Conservation (phyloP, 2,329 filamentous ascomycete species). For the Pestalotiopsis sp. region DNA sequence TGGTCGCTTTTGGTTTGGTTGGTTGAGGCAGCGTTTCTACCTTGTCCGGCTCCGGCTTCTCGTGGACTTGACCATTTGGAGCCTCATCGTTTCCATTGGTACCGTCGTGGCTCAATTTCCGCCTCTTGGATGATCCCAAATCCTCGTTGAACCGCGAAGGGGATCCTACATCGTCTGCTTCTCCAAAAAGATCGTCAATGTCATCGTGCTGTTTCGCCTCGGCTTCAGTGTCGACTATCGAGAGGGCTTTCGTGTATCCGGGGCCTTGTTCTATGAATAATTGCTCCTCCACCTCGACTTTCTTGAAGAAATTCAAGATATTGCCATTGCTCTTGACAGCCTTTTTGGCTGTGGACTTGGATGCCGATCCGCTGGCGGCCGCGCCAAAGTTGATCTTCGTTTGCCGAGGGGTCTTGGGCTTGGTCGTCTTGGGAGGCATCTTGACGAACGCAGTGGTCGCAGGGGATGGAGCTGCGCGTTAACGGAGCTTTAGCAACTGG, state of each 20-base stretch:
- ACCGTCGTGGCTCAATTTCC: slow-evolving; percentile 37
- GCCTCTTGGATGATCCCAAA: slow-evolving; percentile 39
- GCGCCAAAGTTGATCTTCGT: slow-evolving; percentile 31
- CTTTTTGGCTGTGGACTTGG: slow-evolving; percentile 28
- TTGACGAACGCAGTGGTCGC: background rate
- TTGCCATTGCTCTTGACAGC: slow-evolving; percentile 57
- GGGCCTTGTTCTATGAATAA: slow-evolving; percentile 51
- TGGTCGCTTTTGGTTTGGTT: slow-evolving; percentile 25
- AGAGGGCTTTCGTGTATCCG: background rate
- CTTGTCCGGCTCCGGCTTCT: slow-evolving; percentile 10
- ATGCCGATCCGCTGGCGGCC: slow-evolving; percentile 15
- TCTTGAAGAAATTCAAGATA: slow-evolving; percentile 77
- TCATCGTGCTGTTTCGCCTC: slow-evolving; percentile 23
- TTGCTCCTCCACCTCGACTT: slow-evolving; percentile 61
- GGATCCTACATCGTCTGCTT: slow-evolving; percentile 27
- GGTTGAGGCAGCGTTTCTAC: slow-evolving; percentile 12
- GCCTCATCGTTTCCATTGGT: slow-evolving; percentile 8
- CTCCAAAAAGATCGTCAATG: slow-evolving; percentile 35
- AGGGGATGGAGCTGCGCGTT: background rate
- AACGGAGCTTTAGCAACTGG: background rate
- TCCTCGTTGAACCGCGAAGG: slow-evolving; percentile 41
- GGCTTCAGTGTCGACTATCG: slow-evolving; percentile 21
- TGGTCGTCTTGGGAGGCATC: slow-evolving; percentile 6
- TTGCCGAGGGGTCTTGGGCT: slow-evolving; percentile 17
- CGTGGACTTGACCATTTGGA: slow-evolving; percentile 2